Evolutionary conservation across 2,329 filamentous ascomycete genomes (phyloP), one percentile per base, ranked within the genome.

Genomic region (Exophiala sp.): DNA sequence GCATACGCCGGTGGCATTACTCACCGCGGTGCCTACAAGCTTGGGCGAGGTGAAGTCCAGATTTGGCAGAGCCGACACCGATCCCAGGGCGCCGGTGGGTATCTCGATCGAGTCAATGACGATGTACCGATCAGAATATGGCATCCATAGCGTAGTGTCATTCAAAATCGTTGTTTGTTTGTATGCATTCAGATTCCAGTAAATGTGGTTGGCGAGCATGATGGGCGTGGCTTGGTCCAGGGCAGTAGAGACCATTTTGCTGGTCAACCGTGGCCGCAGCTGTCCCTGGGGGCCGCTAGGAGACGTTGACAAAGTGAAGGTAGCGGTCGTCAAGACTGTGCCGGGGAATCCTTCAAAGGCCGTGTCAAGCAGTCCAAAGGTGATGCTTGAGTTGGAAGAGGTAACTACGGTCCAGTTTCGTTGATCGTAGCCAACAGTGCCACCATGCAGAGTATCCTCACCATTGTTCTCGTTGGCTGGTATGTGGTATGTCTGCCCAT

Each of bases 31-130:
- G 24, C 91, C 90, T 45, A 96, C 76, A 63, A 89, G 80, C 76
- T 95, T 95, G 8, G 89, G 87, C 21, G 79, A 71, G 46, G 84
- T 88, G 86, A 91, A 96, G 74, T 78, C 71, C 36, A 75, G 61
- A 9, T 68, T 65, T 40, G 65, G 69, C 24, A 91, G 89, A 70
- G 91, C 86, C 63, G 91, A 88, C 59, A 89, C 84, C 1, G 83
- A 85, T 36, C 83, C 82, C 60, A 96, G 86, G 51, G 87, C 81
- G 40, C 88, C 88, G 0, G 86, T 90, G 0, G 88, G 88, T 52
- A 91, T 85, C 12, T 89, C 75, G 54, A 89, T 88, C 57, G 78
- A 79, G 69, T 79, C 76, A 9, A 72, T 69, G 12, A 65, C 70
- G 53, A 80, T 70, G 57, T 71, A 72, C 43, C 77, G 75, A 21